phyloP scores from a whole-genome alignment of 768 basidiomycete species.

The Zangia roseola region DNA sequence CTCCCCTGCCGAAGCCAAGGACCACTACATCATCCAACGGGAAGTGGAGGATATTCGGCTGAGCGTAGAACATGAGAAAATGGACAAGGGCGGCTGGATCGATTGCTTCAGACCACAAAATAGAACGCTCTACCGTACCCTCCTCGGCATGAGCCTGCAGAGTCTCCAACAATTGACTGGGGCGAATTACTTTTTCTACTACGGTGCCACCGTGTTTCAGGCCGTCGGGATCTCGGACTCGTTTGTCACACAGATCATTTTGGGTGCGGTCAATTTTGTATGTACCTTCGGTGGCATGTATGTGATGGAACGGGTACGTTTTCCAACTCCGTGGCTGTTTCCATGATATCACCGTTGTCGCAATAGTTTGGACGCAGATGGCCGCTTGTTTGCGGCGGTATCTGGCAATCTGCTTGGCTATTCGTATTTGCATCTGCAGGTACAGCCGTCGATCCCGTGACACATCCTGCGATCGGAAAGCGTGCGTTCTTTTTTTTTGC shows the following conservation, averaged over 20 bases:
- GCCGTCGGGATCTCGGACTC: slow-evolving; percentile 67
- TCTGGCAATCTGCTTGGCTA: slow-evolving; percentile 71
- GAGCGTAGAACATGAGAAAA: slow-evolving; percentile 49
- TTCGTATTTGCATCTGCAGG: slow-evolving; percentile 75
- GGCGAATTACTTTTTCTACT: slow-evolving; percentile 71
- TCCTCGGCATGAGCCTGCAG: slow-evolving; percentile 65
- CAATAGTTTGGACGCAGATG: slow-evolving; percentile 58
- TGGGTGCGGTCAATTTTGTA: slow-evolving; percentile 70
- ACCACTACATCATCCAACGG: slow-evolving; percentile 41
- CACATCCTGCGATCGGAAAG: slow-evolving; percentile 50
- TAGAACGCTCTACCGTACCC: slow-evolving; percentile 63
- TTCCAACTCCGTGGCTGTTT: not conserved
- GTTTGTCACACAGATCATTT: slow-evolving; percentile 71
- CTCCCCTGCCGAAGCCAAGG: slow-evolving; percentile 35
- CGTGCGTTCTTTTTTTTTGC: slow-evolving; percentile 31
- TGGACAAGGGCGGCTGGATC: slow-evolving; percentile 54
- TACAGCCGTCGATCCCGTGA: slow-evolving; percentile 54
- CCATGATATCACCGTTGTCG: not conserved
- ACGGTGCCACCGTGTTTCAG: slow-evolving; percentile 62
- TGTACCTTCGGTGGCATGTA: slow-evolving; percentile 75
- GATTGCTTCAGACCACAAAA: slow-evolving; percentile 59
- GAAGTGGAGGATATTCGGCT: slow-evolving; percentile 56
- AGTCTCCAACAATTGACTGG: slow-evolving; percentile 72
- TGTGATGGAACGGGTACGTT: slow-evolving; percentile 60
- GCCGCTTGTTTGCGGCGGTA: slow-evolving; percentile 65